These are phyloP conservation scores for Mitragyna speciosa DNA, from an alignment of 257 asterid genomes.

Conservation along the genomic window DNA sequence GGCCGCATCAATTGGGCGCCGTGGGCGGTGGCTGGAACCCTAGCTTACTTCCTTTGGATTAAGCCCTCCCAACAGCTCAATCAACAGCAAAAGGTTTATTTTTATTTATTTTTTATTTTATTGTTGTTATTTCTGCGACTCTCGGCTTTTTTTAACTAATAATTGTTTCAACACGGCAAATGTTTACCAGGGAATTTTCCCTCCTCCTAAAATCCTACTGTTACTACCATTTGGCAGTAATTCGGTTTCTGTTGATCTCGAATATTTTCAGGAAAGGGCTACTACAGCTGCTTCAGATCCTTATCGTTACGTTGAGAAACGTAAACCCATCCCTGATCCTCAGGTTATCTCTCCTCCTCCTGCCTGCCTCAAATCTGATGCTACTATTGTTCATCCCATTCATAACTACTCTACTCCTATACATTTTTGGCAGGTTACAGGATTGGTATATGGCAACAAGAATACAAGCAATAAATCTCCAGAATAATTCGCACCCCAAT, in stretches of 20 bases:
- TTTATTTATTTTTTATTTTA: too few relatives aligned
- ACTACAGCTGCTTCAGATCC: constrained; percentile 67
- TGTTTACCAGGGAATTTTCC: neutral
- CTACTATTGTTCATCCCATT: neutral
- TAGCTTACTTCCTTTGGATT: constrained; percentile 92
- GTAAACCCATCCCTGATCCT: constrained; percentile 83
- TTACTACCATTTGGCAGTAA: too few relatives aligned
- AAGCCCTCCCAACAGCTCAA: constrained; percentile 85
- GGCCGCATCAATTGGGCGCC: constrained; percentile 84
- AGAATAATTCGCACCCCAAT: constrained; percentile 26
- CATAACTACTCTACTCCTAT: neutral
- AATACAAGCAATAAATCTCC: constrained; percentile 38
- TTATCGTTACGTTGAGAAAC: constrained; percentile 70
- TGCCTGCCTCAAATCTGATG: too few relatives aligned
- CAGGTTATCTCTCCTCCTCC: constrained; percentile 41
- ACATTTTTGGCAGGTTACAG: constrained; percentile 55
- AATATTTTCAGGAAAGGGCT: constrained; percentile 55
- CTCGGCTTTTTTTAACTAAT: neutral
- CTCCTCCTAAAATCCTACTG: neutral
- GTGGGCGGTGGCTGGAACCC: constrained; percentile 96
- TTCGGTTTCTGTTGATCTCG: neutral
- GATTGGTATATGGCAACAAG: constrained; percentile 73
- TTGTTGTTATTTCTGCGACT: neutral
- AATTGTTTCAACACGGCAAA: neutral
- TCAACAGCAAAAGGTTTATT: constrained; percentile 68